Percentiles rank a stretch among this genome's conserved stretches.
Conservation (phyloP, 306 rosid species). For the Oemleria cerasiformis region DNA sequence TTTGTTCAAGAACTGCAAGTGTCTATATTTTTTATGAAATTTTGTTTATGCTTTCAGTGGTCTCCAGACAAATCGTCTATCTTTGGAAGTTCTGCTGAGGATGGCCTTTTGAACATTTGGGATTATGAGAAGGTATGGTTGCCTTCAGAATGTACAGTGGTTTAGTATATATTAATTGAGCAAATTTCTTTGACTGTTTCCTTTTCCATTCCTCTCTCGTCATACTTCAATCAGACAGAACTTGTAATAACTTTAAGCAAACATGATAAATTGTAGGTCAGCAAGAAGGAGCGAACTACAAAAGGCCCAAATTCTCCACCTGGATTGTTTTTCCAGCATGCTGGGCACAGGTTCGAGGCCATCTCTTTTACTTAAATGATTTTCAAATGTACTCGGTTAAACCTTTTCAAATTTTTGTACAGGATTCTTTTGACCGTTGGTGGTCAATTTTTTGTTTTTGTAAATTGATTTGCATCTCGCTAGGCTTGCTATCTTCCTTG, state of each 20-base stretch:
- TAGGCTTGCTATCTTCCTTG: neutral
- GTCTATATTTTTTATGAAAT: neutral
- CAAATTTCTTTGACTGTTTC: neutral
- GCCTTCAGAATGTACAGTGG: neutral
- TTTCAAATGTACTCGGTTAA: neutral
- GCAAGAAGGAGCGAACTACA: constrained; percentile 75
- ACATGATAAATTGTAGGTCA: constrained; percentile 45
- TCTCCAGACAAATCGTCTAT: constrained; percentile 95
- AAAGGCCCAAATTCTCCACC: constrained; percentile 60
- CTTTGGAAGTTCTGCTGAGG: constrained; percentile 99
- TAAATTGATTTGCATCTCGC: neutral
- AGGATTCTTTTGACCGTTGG: neutral
- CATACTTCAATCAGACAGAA: neutral
- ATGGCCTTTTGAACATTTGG: constrained; percentile 94
- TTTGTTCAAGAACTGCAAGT: constrained; percentile 11
- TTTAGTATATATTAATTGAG: neutral
- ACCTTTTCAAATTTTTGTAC: neutral
- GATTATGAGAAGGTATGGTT: constrained; percentile 82
- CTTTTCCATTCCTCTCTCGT: neutral
- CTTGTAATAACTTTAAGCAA: neutral
- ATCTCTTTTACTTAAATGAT: neutral
- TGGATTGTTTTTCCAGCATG: constrained; percentile 97
- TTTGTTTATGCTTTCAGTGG: constrained; percentile 63
- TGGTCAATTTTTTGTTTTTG: neutral
- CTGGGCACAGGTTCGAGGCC: constrained; percentile 85